Evolutionary conservation across 345 rosid genomes (phyloP), one percentile per base, ranked within the genome.

Genomic region (Populus alba): DNA sequence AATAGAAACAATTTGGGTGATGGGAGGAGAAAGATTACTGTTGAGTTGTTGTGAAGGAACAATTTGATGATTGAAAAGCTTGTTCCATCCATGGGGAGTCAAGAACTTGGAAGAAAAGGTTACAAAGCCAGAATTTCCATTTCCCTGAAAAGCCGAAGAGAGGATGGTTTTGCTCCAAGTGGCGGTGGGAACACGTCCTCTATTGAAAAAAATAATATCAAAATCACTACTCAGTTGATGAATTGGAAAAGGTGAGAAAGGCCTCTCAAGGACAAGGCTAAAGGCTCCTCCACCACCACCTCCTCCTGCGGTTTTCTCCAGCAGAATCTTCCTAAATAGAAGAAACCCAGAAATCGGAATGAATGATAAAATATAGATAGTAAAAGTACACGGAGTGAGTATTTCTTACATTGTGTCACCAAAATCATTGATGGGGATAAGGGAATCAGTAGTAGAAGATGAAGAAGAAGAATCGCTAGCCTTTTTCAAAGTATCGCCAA

Each of bases 241-340:
- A 82, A 93, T 78, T 45, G 98, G 98, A 85, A 87, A 95, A 68
- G 97, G 92, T 57, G 92, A 87, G 81, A 87, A 87, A 17, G 99
- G 97, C 80, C 97, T 88, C 87, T 92, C 97, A 57, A 93, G 94
- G 77, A 95, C 88, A 74, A 95, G 86, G 84, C 97, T 90, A 73
- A 87, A 90, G 18, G 87, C 78, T 74, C 93, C 41, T 5, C 39
- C 17, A 3, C 35, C 39, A 6, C 35, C 94, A 4, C 74, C 45
- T 41, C 45, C 45, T 41, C 45, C 45, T 76, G 75, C 81, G 84
- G 86, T 88, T 8, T 41, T 41, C 45, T 41, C 91, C 59, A 74
- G 83, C 87, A 90, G 82, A 87, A 91, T 83, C 87, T 82, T 84
- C 95, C 98, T 93, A 86, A 84, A 85, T 73, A 82, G 87, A 88